phyloP scores from a whole-genome alignment of 495 filamentous ascomycete species.

The Xylaria longipes region DNA sequence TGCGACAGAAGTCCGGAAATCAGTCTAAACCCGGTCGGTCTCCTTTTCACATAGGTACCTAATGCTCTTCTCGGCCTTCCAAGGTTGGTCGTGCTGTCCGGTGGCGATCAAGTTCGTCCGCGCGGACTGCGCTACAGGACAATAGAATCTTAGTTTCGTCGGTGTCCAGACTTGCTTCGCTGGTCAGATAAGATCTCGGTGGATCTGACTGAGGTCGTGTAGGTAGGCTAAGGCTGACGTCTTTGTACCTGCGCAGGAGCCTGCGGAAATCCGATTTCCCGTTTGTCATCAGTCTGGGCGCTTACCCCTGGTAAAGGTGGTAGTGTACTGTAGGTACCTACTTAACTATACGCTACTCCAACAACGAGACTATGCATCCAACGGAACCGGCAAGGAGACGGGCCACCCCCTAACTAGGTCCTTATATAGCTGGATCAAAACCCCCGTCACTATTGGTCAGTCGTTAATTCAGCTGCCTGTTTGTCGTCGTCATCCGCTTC shows the following conservation, averaged over 20 bases:
- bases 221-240: conserved; percentile 8
- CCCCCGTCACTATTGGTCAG: conserved; percentile 7
- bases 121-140: neutral
- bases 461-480: conserved; percentile 19
- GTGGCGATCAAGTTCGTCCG: neutral
- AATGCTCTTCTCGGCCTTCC: conserved; percentile 7
- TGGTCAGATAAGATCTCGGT: neutral
- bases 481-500: conserved; percentile 19
- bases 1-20: neutral
- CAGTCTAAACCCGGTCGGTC: neutral
- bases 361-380: neutral
- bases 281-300: conserved; percentile 1
- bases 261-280: conserved; percentile 5
- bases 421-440: conserved; percentile 9
- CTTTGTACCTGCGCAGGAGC: conserved; percentile 2
- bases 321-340: neutral
- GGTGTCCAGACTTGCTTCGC: neutral
- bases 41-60: neutral
- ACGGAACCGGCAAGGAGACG: neutral
- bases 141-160: neutral
- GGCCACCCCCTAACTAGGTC: neutral
- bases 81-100: no score
- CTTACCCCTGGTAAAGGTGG: conserved; percentile 13
- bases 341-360: neutral
- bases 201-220: neutral